Percentiles rank a stretch among this genome's conserved stretches.
phyloP scores from a whole-genome alignment of 306 rosid genomes.

The Pueraria montana region DNA sequence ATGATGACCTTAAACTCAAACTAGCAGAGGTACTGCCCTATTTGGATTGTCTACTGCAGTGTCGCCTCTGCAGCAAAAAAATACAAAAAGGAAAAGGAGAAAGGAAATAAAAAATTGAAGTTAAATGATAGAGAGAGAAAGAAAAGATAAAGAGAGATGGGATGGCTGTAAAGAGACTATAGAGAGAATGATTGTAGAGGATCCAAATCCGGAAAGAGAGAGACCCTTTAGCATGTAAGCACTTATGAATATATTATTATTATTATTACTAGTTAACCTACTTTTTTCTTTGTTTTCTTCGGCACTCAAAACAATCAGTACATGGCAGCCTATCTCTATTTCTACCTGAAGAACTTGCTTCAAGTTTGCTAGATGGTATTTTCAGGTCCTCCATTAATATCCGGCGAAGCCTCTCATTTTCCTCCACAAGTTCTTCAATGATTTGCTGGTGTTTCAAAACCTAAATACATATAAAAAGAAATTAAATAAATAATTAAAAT shows the following conservation, averaged over 20 bases:
- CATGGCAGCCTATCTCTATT: slow-evolving; percentile 62
- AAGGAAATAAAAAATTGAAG: no score
- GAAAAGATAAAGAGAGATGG: no score
- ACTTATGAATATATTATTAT: slow-evolving; percentile 24
- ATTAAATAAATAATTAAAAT: not conserved
- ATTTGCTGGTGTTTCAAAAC: slow-evolving; percentile 89
- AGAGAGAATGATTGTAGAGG: no score
- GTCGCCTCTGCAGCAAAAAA: no score
- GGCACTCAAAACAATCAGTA: slow-evolving; percentile 81
- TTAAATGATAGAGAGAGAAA: no score
- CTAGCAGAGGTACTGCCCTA: not conserved
- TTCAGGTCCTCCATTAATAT: slow-evolving; percentile 84
- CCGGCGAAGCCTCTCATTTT: slow-evolving; percentile 85
- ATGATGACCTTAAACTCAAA: slow-evolving; percentile 2
- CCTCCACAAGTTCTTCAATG: slow-evolving; percentile 88
- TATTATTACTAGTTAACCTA: slow-evolving; percentile 50
- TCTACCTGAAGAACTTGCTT: slow-evolving; percentile 61
- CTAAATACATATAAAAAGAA: slow-evolving; percentile 49
- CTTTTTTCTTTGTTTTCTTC: slow-evolving; percentile 79
- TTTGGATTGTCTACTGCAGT: no score
- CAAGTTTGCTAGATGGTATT: slow-evolving; percentile 77
- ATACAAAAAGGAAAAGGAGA: no score
- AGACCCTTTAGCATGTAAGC: slow-evolving; percentile 32
- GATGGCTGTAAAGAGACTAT: no score
- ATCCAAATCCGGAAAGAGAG: no score